Base-by-base conservation (phyloP, 495 filamentous ascomycete genomes). In the Neurospora sp. region DNA sequence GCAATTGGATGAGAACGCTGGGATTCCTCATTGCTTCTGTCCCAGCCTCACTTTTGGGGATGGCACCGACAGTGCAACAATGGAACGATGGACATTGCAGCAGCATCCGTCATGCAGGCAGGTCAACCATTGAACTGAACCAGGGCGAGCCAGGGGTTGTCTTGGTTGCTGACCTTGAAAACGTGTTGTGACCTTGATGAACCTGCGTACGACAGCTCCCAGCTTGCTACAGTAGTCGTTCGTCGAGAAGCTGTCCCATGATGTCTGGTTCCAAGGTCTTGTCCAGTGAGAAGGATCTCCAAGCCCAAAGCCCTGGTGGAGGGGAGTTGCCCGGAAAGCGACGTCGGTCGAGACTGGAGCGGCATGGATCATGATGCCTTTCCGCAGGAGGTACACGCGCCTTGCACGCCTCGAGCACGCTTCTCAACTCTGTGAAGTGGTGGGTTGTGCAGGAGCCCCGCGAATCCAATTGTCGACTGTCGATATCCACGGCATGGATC, bases 41-140 rank as follows among this genome's bases (percentile, higher is more conserved):
- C 73, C 75, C 73, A 76, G 75, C 75, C 73, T 76, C 75, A 76
- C 75, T 76, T 76, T 76, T 71, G 40, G 70, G 23, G 35, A 35
- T 48, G 70, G 70, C 71, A 6, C 38, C 14, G 23, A 66, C 14
- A 9, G 54, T 66, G 54, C 54, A 18, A 35, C 54, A 66, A 66
- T 66, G 54, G 54, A 76, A 54, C 66, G 72, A 71, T 46, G 23
- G 72, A 70, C 41, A 48, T 70, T 71, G 72, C 71, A 73, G 73
- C 42, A 69, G 54, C 54, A 66, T 37, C 66, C 62, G 48, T 72
- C 70, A 72, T 76, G 75, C 75, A 72, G 73, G 75, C 75, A 72
- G 73, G 75, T 76, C 75, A 74, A 73, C 70, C 39, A 39, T 70
- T 66, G 42, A 69, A 62, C 44, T 70, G 46, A 69, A 71, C 73